Evolutionary conservation across 306 rosid genomes (phyloP).

Genomic region (Senna tora): DNA sequence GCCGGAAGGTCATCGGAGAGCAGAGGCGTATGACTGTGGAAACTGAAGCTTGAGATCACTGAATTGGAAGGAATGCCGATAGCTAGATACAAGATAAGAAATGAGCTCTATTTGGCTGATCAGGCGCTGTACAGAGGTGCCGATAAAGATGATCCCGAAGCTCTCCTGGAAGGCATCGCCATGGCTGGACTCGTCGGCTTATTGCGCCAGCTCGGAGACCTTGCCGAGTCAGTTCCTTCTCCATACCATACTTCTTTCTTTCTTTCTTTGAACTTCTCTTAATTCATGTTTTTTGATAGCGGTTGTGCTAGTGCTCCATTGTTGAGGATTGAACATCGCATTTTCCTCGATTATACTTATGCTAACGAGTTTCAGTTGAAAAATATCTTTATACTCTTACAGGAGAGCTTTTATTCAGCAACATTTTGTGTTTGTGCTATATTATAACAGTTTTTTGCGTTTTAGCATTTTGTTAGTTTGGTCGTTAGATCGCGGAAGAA

Average conservation of each 20-base stretch:
- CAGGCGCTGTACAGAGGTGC: slow-evolving; percentile 80
- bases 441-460: not conserved
- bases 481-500: not conserved
- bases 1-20: slow-evolving; percentile 27
- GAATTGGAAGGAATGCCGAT: slow-evolving; percentile 64
- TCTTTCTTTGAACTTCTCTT: not conserved
- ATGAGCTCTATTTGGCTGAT: slow-evolving; percentile 80
- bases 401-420: slow-evolving; percentile 8
- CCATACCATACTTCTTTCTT: not conserved
- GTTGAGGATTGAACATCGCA: slow-evolving; percentile 25
- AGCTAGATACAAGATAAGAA: slow-evolving; percentile 68
- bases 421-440: slow-evolving; percentile 14
- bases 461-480: slow-evolving; percentile 6
- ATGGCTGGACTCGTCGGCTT: slow-evolving; percentile 90
- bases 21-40: not conserved
- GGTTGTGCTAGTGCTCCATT: slow-evolving; percentile 21
- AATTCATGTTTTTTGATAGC: not conserved
- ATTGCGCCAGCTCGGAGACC: slow-evolving; percentile 98
- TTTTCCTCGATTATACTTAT: not conserved
- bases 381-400: not conserved
- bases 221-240: slow-evolving; percentile 68
- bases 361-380: slow-evolving; percentile 5
- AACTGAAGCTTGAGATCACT: slow-evolving; percentile 36
- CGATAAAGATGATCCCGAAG: slow-evolving; percentile 90
- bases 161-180: slow-evolving; percentile 83